A percentile compares a stretch with the other conserved stretches of the same genome.
Conservation (phyloP, 371 early-diverging fungal species). For the Apophysomyces ossiformis region DNA sequence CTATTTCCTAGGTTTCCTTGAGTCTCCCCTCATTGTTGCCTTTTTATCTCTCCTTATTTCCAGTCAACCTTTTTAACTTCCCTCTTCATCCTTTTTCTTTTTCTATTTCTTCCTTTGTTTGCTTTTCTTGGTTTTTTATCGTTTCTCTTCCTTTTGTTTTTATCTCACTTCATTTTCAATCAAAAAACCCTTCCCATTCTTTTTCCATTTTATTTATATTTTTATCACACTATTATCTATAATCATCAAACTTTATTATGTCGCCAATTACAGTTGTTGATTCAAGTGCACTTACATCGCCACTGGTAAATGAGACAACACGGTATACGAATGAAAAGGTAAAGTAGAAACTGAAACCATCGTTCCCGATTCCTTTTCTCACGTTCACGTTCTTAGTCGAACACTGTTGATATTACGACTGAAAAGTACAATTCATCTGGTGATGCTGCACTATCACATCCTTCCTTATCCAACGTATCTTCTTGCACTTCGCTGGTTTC, state of each 20-base stretch:
- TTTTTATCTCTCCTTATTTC: conserved; percentile 8
- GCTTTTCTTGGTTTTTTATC: not conserved
- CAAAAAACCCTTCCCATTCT: conserved; percentile 11
- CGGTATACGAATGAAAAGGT: conserved; percentile 8
- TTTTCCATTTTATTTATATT: not conserved
- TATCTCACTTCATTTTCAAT: not conserved
- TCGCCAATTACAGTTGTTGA: conserved; percentile 4
- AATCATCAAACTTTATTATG: not conserved
- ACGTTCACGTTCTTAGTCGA: not conserved
- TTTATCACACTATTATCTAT: not conserved
- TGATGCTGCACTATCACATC: conserved; percentile 3
- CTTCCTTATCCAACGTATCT: conserved; percentile 1
- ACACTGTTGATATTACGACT: conserved; percentile 1
- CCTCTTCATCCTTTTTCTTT: not conserved
- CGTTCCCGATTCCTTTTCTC: not conserved
- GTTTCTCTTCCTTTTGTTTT: not conserved
- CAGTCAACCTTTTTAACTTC: not conserved
- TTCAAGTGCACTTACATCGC: not conserved
- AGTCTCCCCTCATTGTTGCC: conserved; percentile 6
- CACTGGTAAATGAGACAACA: conserved; percentile 9
- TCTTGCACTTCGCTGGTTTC: conserved; percentile 8
- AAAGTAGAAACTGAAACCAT: not conserved
- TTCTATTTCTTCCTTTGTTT: not conserved
- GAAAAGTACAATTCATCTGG: conserved; percentile 9
- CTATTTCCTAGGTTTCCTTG: conserved; percentile 7